phyloP scores from a whole-genome alignment of 208 protist genomes.

The Herpetomonas tarakana region DNA sequence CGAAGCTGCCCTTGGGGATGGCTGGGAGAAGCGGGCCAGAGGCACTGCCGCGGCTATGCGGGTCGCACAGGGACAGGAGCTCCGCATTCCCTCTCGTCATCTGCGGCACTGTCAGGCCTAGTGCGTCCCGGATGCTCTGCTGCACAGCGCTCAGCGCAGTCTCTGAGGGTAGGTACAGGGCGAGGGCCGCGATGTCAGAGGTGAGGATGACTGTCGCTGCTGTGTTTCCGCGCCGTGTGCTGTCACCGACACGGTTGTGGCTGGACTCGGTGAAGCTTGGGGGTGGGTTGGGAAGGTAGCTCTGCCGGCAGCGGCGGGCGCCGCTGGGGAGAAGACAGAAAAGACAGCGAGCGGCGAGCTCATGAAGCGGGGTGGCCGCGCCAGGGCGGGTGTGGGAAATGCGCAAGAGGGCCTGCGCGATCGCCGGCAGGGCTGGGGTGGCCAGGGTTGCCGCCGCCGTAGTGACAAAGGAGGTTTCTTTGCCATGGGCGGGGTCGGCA shows the following conservation, averaged over 20 bases:
- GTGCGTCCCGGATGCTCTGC: not conserved
- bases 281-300: too few relatives aligned
- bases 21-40: not conserved
- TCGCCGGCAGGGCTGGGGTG: not conserved
- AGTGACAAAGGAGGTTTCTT: not conserved
- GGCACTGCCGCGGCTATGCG: not conserved
- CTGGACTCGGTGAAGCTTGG: too few relatives aligned
- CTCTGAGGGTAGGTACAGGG: not conserved
- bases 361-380: constrained; percentile 22
- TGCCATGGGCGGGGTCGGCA: not conserved
- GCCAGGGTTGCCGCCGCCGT: too few relatives aligned
- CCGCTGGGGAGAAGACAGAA: constrained; percentile 18
- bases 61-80: not conserved
- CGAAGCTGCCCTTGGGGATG: not conserved
- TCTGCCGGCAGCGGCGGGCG: constrained; percentile 5
- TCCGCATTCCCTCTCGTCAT: not conserved
- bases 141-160: not conserved
- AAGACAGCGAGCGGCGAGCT: constrained; percentile 22
- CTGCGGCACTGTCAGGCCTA: not conserved
- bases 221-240: too few relatives aligned
- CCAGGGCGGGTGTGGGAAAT: not conserved
- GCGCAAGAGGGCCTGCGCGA: not conserved
- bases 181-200: too few relatives aligned
- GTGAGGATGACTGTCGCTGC: too few relatives aligned
- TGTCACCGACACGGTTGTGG: too few relatives aligned